phyloP scores from a whole-genome alignment of 371 early-diverging fungal genomes.

The Amoeboradix gromovi region DNA sequence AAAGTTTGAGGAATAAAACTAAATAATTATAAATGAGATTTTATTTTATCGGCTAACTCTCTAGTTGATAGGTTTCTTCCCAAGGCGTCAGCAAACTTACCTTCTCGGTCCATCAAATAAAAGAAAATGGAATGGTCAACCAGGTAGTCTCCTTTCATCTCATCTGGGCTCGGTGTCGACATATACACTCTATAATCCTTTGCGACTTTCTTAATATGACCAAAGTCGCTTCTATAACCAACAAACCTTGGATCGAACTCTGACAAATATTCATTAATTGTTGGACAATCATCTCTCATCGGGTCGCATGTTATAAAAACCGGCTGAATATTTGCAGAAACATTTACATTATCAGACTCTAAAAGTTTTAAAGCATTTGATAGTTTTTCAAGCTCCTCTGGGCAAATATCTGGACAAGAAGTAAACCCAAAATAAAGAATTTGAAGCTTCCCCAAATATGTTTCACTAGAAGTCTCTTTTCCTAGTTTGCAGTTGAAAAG shows the following conservation, averaged over 20 bases:
- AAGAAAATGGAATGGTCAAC: conserved; percentile 94
- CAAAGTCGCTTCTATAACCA: conserved; percentile 62
- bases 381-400: conserved; percentile 91
- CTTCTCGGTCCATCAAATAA: conserved; percentile 74
- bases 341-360: conserved; percentile 17
- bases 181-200: conserved; percentile 80
- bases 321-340: conserved; percentile 34
- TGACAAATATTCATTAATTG: conserved; percentile 53
- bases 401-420: conserved; percentile 91
- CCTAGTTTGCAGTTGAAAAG: background rate
- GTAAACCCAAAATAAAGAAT: conserved; percentile 92
- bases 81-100: conserved; percentile 61
- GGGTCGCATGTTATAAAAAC: conserved; percentile 89
- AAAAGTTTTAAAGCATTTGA: conserved; percentile 49
- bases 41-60: background rate
- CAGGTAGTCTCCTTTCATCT: conserved; percentile 62
- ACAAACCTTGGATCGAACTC: conserved; percentile 75
- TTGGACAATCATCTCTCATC: conserved; percentile 54
- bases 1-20: background rate
- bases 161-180: conserved; percentile 45
- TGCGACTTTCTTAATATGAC: conserved; percentile 48
- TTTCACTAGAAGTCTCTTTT: conserved; percentile 2
- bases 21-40: background rate
- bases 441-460: conserved; percentile 44
- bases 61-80: conserved; percentile 11